These are phyloP conservation scores for Calocybe gangraenosa DNA, from an alignment of 768 basidiomycete genomes.

Conservation along the genomic window DNA sequence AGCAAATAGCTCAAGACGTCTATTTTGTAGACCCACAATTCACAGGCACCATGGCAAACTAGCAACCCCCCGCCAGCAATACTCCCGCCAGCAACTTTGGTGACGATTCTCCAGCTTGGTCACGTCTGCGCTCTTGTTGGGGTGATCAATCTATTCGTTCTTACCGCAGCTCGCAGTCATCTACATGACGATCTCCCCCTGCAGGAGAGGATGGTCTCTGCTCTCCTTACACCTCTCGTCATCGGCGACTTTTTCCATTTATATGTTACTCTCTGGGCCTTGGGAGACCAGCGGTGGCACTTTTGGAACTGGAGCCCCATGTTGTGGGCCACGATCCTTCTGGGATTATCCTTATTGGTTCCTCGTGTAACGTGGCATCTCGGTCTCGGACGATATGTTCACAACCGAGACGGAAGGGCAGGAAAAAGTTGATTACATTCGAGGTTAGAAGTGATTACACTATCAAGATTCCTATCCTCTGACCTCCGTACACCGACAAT, in stretches of 20 bases:
- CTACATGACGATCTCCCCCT: constrained; percentile 53
- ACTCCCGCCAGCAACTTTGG: constrained; percentile 58
- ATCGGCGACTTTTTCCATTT: constrained; percentile 68
- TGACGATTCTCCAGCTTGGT: constrained; percentile 71
- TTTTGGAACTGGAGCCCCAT: constrained; percentile 61
- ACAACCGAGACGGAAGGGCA: constrained; percentile 49
- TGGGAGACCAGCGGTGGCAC: constrained; percentile 68
- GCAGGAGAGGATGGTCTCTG: constrained; percentile 67
- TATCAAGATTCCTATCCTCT: neutral
- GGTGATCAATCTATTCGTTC: constrained; percentile 62
- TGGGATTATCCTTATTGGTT: constrained; percentile 63
- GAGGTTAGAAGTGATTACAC: constrained; percentile 2
- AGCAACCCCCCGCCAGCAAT: constrained; percentile 39
- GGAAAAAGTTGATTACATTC: constrained; percentile 14
- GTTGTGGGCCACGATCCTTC: constrained; percentile 61
- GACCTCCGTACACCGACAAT: neutral
- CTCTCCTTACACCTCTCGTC: constrained; percentile 64
- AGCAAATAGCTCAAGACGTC: constrained; percentile 2
- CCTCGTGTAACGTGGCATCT: constrained; percentile 73
- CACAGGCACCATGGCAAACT: constrained; percentile 70
- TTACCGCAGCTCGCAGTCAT: constrained; percentile 57
- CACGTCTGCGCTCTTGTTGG: constrained; percentile 77
- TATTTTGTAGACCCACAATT: constrained; percentile 55
- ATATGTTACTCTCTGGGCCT: constrained; percentile 66
- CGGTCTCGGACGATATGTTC: constrained; percentile 70